Conservation (phyloP, 768 basidiomycete species). For the Gymnopilus dilepis region DNA sequence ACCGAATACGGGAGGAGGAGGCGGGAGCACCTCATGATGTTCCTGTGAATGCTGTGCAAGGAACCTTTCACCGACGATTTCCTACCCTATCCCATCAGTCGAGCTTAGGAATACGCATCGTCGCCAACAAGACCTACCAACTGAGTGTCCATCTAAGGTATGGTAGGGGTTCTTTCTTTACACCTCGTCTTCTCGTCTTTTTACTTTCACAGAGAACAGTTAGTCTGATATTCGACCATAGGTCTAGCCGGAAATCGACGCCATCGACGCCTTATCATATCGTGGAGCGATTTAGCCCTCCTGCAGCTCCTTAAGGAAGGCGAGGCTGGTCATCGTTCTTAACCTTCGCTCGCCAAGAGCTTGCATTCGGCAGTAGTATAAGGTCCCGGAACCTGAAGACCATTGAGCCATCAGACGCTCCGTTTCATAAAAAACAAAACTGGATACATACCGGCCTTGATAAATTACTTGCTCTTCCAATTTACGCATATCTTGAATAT, state of each 20-base stretch:
- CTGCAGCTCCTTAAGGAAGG: neutral
- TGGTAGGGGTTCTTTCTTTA: neutral
- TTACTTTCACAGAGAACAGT: neutral
- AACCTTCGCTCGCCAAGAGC: slow-evolving; percentile 4
- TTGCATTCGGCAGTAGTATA: neutral
- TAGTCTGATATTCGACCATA: neutral
- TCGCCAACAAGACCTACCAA: neutral
- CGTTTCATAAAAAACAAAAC: neutral
- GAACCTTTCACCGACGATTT: neutral
- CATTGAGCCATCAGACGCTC: neutral
- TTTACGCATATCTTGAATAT: no score
- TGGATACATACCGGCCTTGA: no score
- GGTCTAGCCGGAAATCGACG: neutral
- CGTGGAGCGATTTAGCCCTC: neutral
- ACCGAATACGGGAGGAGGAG: neutral
- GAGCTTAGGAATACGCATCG: neutral
- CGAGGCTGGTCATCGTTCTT: neutral
- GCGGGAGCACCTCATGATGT: neutral
- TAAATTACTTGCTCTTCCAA: no score
- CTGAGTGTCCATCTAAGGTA: neutral
- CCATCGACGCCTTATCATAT: neutral
- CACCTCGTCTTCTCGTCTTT: neutral
- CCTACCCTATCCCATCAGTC: neutral
- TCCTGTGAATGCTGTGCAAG: neutral
- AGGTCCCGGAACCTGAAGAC: neutral